Percentiles rank a stretch among this genome's conserved stretches.
These are phyloP conservation scores for Penicillium steckii DNA, from an alignment of 495 filamentous ascomycete genomes.

Conservation along the genomic window DNA sequence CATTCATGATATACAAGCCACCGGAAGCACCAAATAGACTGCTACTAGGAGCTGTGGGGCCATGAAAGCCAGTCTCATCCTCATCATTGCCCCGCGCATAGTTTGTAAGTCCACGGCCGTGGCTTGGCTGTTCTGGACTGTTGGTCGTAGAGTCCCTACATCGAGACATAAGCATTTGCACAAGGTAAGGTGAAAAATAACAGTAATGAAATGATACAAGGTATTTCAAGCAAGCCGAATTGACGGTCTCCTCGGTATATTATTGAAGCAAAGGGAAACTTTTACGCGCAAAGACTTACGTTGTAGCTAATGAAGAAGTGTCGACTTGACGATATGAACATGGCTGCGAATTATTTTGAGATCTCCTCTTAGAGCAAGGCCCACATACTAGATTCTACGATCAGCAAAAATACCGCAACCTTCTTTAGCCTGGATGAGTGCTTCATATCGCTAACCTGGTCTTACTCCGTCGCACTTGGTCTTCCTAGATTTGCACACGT, in stretches of 20 bases:
- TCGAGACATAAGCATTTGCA: neutral
- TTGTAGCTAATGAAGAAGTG: neutral
- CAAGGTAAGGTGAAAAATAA: too few species aligned
- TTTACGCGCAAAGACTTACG: neutral
- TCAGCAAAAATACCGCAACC: neutral
- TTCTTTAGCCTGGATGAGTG: neutral
- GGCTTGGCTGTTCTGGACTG: neutral
- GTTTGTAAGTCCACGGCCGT: neutral
- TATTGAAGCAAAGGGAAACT: neutral
- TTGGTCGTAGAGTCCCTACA: neutral
- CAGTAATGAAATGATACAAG: too few species aligned
- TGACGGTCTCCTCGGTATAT: neutral
- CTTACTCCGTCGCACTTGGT: constrained; percentile 14
- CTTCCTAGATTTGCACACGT: constrained; percentile 12
- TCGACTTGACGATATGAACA: constrained; percentile 4
- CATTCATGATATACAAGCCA: neutral
- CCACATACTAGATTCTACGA: constrained; percentile 8
- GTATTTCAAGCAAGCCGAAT: neutral
- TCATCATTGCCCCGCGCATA: neutral
- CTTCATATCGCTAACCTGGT: constrained; percentile 1
- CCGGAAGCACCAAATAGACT: constrained; percentile 7
- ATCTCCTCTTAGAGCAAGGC: constrained; percentile 12
- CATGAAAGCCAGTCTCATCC: neutral
- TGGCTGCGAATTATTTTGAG: neutral
- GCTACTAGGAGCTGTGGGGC: neutral